These are phyloP conservation scores for Mrakiaceae sp. DNA, from an alignment of 1,284 basidiomycete genomes.

Conservation along the genomic window DNA sequence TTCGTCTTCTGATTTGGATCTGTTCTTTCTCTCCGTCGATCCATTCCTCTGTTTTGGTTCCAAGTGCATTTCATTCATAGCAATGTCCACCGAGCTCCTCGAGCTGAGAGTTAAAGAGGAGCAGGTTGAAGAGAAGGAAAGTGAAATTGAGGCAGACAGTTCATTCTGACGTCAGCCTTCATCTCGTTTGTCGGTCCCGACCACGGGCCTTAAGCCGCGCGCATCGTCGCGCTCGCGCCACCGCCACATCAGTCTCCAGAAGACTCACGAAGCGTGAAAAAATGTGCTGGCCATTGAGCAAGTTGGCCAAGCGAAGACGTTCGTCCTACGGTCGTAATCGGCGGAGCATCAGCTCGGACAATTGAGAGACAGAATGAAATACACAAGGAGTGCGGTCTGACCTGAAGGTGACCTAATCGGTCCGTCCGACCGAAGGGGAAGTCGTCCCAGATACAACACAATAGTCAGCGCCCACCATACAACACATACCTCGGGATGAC, in stretches of 20 bases:
- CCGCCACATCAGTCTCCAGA: conserved; percentile 18
- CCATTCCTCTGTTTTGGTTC: too few relatives aligned
- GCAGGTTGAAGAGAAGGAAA: conserved; percentile 19
- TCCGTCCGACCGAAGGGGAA: background rate
- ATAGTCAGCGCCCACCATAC: too few relatives aligned
- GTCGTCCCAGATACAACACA: too few relatives aligned
- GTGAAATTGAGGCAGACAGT: too few relatives aligned
- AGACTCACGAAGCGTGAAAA: conserved; percentile 54
- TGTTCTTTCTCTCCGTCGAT: background rate
- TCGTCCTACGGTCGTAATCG: conserved; percentile 63
- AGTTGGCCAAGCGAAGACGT: conserved; percentile 62
- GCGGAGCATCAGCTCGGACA: background rate
- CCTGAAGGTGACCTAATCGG: conserved; percentile 14
- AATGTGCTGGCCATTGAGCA: conserved; percentile 61
- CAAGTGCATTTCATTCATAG: too few relatives aligned
- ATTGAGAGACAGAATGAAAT: background rate
- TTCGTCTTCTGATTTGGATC: background rate
- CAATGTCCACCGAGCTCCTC: background rate
- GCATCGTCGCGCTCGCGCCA: too few relatives aligned
- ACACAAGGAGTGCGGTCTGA: background rate
- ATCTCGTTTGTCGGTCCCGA: too few relatives aligned
- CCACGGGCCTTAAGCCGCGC: too few relatives aligned
- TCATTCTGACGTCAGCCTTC: too few relatives aligned
- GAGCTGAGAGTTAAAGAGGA: background rate
- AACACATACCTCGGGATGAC: too few relatives aligned